A percentile compares a stretch with the other conserved stretches of the same genome.
Conservation (phyloP, 768 basidiomycete species). For the Dendrothele bispora region DNA sequence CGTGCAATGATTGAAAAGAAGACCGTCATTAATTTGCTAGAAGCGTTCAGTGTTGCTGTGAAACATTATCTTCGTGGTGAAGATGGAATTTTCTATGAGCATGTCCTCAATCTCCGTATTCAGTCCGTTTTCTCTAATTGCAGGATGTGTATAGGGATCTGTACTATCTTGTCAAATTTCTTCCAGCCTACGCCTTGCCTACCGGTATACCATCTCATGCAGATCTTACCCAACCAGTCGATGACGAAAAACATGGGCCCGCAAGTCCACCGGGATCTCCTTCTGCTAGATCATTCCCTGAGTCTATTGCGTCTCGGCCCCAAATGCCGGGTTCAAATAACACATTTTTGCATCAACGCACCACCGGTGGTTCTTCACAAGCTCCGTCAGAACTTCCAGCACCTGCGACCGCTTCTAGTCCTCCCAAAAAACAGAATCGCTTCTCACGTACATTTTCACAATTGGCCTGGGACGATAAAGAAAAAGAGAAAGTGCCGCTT, state of each 20-base stretch:
- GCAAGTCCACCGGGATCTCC: conserved; percentile 9
- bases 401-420: conserved; percentile 20
- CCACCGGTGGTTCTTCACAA: conserved; percentile 11
- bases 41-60: conserved; percentile 63
- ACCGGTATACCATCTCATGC: conserved; percentile 42
- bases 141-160: conserved; percentile 43
- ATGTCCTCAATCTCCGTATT: conserved; percentile 2
- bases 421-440: conserved; percentile 11
- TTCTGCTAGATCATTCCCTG: conserved; percentile 4
- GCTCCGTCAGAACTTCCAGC: conserved; percentile 28
- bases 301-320: conserved; percentile 4
- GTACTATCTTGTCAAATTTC: conserved; percentile 69
- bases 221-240: conserved; percentile 20
- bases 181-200: conserved; percentile 64
- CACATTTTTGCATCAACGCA: conserved; percentile 23
- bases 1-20: conserved; percentile 66
- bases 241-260: conserved; percentile 1
- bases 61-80: conserved; percentile 72
- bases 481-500: conserved; percentile 1
- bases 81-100: conserved; percentile 29
- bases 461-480: neutral
- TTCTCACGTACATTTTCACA: conserved; percentile 26
- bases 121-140: neutral
- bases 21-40: conserved; percentile 63
- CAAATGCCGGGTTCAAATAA: neutral